phyloP scores from a whole-genome alignment of 805 yeast genomes.

The Phaffomyces antillensis region DNA sequence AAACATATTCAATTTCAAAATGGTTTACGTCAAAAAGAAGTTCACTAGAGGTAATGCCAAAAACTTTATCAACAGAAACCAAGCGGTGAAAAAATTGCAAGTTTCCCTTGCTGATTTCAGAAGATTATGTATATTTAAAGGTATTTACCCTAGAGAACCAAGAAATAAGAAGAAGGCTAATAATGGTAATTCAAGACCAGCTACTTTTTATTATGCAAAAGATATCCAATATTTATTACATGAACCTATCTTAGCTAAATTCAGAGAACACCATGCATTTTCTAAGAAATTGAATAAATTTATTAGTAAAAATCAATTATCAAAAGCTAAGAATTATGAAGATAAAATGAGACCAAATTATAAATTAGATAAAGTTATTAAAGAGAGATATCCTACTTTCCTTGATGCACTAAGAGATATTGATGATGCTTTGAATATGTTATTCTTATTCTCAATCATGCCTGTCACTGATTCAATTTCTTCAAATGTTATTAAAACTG shows the following conservation, averaged over 20 bases:
- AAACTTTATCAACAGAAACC: slow-evolving; percentile 89
- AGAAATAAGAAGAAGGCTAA: slow-evolving; percentile 93
- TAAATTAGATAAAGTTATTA: slow-evolving; percentile 82
- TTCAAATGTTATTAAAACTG: slow-evolving; percentile 78
- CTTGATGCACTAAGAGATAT: slow-evolving; percentile 86
- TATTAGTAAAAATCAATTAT: slow-evolving; percentile 85
- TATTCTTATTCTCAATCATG: slow-evolving; percentile 87
- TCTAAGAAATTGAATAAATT: slow-evolving; percentile 86
- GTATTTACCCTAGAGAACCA: slow-evolving; percentile 96
- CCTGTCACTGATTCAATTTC: slow-evolving; percentile 86
- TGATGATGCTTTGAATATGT: slow-evolving; percentile 93
- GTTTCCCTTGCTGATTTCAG: slow-evolving; percentile 94
- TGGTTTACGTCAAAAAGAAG: slow-evolving; percentile 57
- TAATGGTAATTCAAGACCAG: slow-evolving; percentile 95
- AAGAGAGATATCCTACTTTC: slow-evolving; percentile 93
- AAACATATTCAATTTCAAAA: neutral
- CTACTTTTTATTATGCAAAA: slow-evolving; percentile 87
- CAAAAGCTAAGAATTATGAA: slow-evolving; percentile 82
- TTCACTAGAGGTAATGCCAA: slow-evolving; percentile 84
- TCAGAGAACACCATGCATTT: slow-evolving; percentile 93
- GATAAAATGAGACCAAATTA: slow-evolving; percentile 66
- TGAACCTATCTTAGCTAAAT: slow-evolving; percentile 86
- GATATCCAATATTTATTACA: slow-evolving; percentile 93
- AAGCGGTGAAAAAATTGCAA: slow-evolving; percentile 87
- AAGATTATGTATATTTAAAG: slow-evolving; percentile 95